Conservation (phyloP, 2,329 filamentous ascomycete genomes). For the Cryphonectria radicalis region DNA sequence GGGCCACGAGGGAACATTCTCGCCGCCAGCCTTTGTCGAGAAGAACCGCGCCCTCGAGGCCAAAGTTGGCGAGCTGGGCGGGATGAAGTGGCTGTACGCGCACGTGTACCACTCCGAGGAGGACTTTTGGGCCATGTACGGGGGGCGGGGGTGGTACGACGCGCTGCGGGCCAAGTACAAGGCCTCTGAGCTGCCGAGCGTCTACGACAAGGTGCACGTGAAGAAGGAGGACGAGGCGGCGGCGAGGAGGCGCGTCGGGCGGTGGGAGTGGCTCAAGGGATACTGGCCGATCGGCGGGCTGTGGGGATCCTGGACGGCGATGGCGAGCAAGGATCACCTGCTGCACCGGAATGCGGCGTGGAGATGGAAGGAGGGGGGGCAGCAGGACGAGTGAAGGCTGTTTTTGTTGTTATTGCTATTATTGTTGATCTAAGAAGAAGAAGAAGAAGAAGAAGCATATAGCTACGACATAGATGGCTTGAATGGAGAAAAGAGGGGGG, state of each 20-base stretch:
- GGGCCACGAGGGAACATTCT: slow-evolving; percentile 70
- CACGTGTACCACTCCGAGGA: slow-evolving; percentile 78
- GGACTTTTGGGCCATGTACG: slow-evolving; percentile 71
- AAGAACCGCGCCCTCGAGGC: slow-evolving; percentile 74
- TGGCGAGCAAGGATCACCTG: slow-evolving; percentile 59
- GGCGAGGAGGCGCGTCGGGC: slow-evolving; percentile 43
- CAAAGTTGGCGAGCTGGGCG: slow-evolving; percentile 70
- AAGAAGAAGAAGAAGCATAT: not conserved
- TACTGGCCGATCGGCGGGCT: slow-evolving; percentile 62
- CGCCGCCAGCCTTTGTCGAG: slow-evolving; percentile 62
- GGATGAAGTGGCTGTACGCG: slow-evolving; percentile 87
- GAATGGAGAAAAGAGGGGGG: not conserved
- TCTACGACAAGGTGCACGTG: slow-evolving; percentile 73
- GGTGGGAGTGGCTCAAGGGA: slow-evolving; percentile 51
- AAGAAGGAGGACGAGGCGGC: slow-evolving; percentile 36
- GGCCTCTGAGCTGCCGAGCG: slow-evolving; percentile 63
- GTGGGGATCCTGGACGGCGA: slow-evolving; percentile 62
- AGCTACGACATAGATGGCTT: not conserved
- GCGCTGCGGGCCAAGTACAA: slow-evolving; percentile 64
- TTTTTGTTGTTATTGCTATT: not conserved
- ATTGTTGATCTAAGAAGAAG: not conserved
- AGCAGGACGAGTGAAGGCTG: slow-evolving; percentile 3
- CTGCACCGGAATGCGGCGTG: slow-evolving; percentile 57
- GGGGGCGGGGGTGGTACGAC: slow-evolving; percentile 64
- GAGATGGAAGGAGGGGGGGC: slow-evolving; percentile 49